phyloP scores from a whole-genome alignment of 805 yeast species.

The Wickerhamomyces strasburgensis region DNA sequence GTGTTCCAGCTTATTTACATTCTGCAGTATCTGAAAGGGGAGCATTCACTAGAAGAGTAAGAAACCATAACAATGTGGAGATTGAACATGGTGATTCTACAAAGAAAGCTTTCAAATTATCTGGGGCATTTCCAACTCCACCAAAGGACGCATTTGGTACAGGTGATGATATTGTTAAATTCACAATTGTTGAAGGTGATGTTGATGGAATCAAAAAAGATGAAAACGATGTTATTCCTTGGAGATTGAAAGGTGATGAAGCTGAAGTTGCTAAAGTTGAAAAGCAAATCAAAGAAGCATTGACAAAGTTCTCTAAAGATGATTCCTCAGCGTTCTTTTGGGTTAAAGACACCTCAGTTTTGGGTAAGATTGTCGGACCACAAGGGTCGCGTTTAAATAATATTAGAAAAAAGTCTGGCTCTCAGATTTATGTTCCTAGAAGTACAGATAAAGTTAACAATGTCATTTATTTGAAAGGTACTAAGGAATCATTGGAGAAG shows the following conservation, averaged over 20 bases:
- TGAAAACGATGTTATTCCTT: constrained; percentile 43
- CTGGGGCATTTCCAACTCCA: constrained; percentile 40
- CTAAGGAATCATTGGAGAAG: constrained; percentile 46
- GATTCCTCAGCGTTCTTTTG: constrained; percentile 58
- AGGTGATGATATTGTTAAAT: constrained; percentile 35
- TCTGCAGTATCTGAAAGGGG: constrained; percentile 65
- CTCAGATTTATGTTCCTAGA: constrained; percentile 62
- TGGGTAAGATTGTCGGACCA: constrained; percentile 69
- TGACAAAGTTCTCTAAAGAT: constrained; percentile 43
- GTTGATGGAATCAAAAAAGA: constrained; percentile 18
- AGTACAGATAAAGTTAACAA: constrained; percentile 45
- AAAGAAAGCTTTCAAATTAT: constrained; percentile 46
- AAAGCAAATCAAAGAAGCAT: constrained; percentile 42
- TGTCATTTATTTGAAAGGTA: constrained; percentile 57
- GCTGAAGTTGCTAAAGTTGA: constrained; percentile 49
- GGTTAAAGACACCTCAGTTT: constrained; percentile 40
- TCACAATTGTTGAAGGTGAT: constrained; percentile 39
- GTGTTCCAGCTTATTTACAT: constrained; percentile 54
- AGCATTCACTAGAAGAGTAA: constrained; percentile 49
- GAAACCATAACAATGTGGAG: constrained; percentile 47
- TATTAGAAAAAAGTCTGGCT: constrained; percentile 54
- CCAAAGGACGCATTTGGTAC: constrained; percentile 42
- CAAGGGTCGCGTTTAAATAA: constrained; percentile 63
- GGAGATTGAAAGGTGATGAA: constrained; percentile 60
- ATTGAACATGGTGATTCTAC: constrained; percentile 52